phyloP scores from a whole-genome alignment of 2,329 filamentous ascomycete genomes.

The Paracoccidioides lutzii region DNA sequence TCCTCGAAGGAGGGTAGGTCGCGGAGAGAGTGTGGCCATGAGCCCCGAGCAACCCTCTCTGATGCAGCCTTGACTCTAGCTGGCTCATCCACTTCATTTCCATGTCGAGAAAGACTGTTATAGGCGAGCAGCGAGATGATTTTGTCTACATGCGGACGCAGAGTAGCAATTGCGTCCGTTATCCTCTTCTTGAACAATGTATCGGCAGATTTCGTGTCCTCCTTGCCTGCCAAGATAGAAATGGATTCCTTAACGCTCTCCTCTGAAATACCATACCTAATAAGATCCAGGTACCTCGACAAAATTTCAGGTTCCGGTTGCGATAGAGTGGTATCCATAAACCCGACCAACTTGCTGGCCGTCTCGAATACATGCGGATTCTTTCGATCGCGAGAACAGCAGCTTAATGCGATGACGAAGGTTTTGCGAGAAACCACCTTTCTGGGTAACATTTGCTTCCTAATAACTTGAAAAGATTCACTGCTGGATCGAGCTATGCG shows the following conservation, averaged over 20 bases:
- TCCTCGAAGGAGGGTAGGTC: background rate
- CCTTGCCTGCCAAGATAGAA: background rate
- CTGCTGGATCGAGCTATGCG: slow-evolving; percentile 53
- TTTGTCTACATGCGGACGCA: background rate
- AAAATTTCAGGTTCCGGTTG: slow-evolving; percentile 22
- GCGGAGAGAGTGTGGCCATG: background rate
- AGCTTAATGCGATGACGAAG: slow-evolving; percentile 60
- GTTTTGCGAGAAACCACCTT: slow-evolving; percentile 36
- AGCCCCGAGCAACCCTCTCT: background rate
- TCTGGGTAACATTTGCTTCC: slow-evolving; percentile 36
- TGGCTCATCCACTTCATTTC: background rate
- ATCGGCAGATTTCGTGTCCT: background rate
- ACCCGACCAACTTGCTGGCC: slow-evolving; percentile 42
- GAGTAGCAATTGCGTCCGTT: background rate
- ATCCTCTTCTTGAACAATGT: background rate
- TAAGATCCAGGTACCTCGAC: slow-evolving; percentile 19
- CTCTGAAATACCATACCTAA: slow-evolving; percentile 7
- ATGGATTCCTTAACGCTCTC: background rate
- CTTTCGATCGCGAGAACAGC: slow-evolving; percentile 62
- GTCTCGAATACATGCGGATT: slow-evolving; percentile 57
- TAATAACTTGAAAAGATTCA: slow-evolving; percentile 47
- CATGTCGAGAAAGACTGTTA: background rate
- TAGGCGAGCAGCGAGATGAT: background rate
- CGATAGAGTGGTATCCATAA: slow-evolving; percentile 42
- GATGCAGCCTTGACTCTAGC: background rate